Percentiles rank a stretch among this genome's conserved stretches.
Evolutionary conservation across 1,284 basidiomycete genomes (phyloP).

Genomic region (Cryptococcus maquisensis): DNA sequence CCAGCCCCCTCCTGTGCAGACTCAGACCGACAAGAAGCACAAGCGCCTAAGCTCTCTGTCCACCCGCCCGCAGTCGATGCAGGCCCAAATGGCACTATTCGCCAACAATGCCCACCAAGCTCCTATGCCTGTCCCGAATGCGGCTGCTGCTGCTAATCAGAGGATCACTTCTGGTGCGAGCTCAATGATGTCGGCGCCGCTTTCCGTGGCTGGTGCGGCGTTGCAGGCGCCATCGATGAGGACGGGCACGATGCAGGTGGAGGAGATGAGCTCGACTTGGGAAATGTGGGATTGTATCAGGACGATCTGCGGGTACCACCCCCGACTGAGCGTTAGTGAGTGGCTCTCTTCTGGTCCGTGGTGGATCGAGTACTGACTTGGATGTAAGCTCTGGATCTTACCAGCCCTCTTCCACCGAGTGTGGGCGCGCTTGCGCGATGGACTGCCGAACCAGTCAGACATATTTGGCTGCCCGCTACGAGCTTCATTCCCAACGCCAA

Average conservation of each 20-base stretch:
- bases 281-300: constrained; percentile 97
- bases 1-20: background rate
- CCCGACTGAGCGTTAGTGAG: constrained; percentile 74
- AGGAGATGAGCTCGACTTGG: constrained; percentile 76
- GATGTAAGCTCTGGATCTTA: constrained; percentile 74
- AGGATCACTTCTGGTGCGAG: constrained; percentile 21
- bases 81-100: constrained; percentile 18
- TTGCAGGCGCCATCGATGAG: no score
- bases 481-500: constrained; percentile 94
- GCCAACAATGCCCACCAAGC: background rate
- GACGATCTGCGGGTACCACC: constrained; percentile 79
- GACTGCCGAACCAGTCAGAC: constrained; percentile 84
- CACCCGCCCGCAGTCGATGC: constrained; percentile 36
- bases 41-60: constrained; percentile 42
- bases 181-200: constrained; percentile 23
- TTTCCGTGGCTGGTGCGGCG: constrained; percentile 1
- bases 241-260: background rate
- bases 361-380: background rate
- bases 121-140: background rate
- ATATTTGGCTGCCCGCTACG: constrained; percentile 81
- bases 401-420: constrained; percentile 74
- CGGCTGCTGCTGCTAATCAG: background rate
- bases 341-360: constrained; percentile 11
- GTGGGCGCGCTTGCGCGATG: constrained; percentile 72
- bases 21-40: constrained; percentile 24